Evolutionary conservation across 805 yeast genomes (phyloP).

Genomic region (Candida oleophila): DNA sequence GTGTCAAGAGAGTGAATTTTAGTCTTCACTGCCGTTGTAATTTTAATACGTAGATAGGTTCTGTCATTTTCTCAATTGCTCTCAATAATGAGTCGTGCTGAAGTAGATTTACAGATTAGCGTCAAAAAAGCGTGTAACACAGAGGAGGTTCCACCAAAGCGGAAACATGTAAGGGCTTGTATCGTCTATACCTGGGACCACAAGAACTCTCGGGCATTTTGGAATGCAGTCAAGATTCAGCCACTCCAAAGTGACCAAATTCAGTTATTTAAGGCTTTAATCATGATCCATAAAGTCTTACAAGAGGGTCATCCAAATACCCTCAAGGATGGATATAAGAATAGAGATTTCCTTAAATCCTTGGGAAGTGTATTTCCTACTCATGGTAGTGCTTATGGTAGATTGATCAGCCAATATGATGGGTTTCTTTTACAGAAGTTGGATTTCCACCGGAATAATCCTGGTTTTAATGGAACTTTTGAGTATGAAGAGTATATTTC

Average conservation of each 20-base stretch:
- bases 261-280: constrained; percentile 81
- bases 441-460: constrained; percentile 78
- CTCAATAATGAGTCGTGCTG: constrained; percentile 41
- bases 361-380: constrained; percentile 56
- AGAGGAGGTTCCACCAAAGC: constrained; percentile 90
- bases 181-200: constrained; percentile 97
- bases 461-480: constrained; percentile 91
- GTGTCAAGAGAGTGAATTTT: background rate
- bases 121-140: constrained; percentile 81
- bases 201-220: constrained; percentile 76
- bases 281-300: constrained; percentile 84
- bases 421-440: constrained; percentile 68
- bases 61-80: background rate
- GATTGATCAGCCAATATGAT: constrained; percentile 76
- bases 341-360: constrained; percentile 74
- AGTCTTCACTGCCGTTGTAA: background rate
- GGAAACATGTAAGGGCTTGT: constrained; percentile 95
- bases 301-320: constrained; percentile 96
- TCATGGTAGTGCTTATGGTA: constrained; percentile 55
- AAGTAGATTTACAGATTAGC: constrained; percentile 47
- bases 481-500: constrained; percentile 95
- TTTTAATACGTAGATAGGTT: background rate
- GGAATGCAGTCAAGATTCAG: constrained; percentile 76
- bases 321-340: constrained; percentile 74
- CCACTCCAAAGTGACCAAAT: constrained; percentile 83